Percentiles rank a stretch among this genome's conserved stretches.
Conservation (phyloP, 257 asterid genomes). For the Orobanche coerulescens region DNA sequence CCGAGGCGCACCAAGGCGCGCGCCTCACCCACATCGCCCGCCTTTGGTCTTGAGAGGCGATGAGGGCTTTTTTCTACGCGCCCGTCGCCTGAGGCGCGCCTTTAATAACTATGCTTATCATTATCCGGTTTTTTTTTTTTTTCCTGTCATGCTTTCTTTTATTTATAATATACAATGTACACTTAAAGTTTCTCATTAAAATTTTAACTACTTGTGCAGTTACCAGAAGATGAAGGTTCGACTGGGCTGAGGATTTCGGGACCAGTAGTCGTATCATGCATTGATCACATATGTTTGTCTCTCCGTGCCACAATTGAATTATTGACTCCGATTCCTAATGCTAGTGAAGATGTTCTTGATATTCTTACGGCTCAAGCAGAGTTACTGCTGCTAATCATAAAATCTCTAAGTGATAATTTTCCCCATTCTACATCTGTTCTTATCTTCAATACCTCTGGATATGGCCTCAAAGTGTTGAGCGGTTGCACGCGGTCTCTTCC, state of each 20-base stretch:
- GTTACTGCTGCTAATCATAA: conserved; percentile 56
- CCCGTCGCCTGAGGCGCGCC: too few species aligned
- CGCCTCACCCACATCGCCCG: too few species aligned
- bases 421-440: conserved; percentile 34
- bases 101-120: too few species aligned
- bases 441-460: conserved; percentile 58
- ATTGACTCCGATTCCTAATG: conserved; percentile 40
- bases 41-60: too few species aligned
- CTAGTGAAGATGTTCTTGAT: conserved; percentile 40
- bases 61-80: too few species aligned
- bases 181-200: conserved; percentile 13
- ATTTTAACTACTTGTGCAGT: conserved; percentile 46
- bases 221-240: conserved; percentile 30
- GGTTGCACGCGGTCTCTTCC: conserved; percentile 38
- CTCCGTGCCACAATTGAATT: conserved; percentile 48
- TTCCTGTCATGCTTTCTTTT: not conserved
- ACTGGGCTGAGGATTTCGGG: conserved; percentile 48
- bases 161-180: not conserved
- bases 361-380: conserved; percentile 73
- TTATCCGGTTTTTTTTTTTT: not conserved
- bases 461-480: conserved; percentile 64
- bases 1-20: too few species aligned
- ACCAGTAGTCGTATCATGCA: conserved; percentile 46
- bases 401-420: conserved; percentile 29
- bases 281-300: conserved; percentile 51